These are phyloP conservation scores for Mucor mucedo DNA, from an alignment of 371 early-diverging fungal species.

Conservation along the genomic window DNA sequence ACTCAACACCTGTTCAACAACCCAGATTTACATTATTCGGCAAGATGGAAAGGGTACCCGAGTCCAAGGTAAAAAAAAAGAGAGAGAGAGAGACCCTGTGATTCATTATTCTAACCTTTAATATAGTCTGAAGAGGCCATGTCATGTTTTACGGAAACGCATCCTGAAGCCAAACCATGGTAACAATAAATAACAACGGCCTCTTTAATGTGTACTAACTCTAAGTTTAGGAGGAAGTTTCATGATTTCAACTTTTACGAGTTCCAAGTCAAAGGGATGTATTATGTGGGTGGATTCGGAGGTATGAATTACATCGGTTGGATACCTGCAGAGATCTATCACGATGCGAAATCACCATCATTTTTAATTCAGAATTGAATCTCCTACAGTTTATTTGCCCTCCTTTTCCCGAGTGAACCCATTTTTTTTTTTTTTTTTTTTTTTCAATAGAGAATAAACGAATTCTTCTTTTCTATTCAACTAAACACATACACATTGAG, in stretches of 20 bases:
- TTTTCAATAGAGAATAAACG: background rate
- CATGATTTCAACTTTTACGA: slow-evolving; percentile 62
- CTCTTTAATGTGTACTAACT: background rate
- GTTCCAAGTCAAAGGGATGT: slow-evolving; percentile 51
- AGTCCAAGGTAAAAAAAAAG: slow-evolving; percentile 37
- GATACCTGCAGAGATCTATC: slow-evolving; percentile 42
- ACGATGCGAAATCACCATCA: slow-evolving; percentile 12
- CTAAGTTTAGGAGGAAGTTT: slow-evolving; percentile 26
- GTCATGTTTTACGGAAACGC: slow-evolving; percentile 41
- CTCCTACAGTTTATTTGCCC: too few species aligned
- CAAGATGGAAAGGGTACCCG: slow-evolving; percentile 35
- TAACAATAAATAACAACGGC: background rate
- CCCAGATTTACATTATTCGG: slow-evolving; percentile 60
- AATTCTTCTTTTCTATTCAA: too few species aligned
- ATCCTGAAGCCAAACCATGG: slow-evolving; percentile 55
- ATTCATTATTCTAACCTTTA: background rate
- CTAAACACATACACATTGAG: too few species aligned
- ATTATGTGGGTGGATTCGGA: slow-evolving; percentile 65
- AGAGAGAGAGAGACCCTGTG: too few species aligned
- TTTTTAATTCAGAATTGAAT: background rate
- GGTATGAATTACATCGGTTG: slow-evolving; percentile 55
- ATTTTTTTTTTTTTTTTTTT: background rate
- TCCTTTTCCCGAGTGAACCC: too few species aligned
- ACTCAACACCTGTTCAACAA: slow-evolving; percentile 44
- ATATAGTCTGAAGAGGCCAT: slow-evolving; percentile 27